phyloP scores from a whole-genome alignment of 495 filamentous ascomycete genomes.

The Aspergillus funiculosus region DNA sequence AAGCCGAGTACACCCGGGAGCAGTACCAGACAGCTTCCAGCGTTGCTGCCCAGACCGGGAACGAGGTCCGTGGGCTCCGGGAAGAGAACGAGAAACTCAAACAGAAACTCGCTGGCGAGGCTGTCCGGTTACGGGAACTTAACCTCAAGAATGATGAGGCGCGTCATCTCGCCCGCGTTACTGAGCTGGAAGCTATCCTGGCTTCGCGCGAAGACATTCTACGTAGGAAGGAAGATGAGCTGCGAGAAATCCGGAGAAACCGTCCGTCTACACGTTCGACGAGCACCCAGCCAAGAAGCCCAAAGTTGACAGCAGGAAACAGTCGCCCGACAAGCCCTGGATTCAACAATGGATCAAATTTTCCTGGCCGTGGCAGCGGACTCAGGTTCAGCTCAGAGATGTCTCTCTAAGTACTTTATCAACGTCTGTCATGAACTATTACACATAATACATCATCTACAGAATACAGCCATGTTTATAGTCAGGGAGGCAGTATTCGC shows the following conservation, averaged over 20 bases:
- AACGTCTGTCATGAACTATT: too few relatives aligned
- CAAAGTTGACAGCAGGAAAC: slow-evolving; percentile 31
- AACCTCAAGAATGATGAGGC: slow-evolving; percentile 39
- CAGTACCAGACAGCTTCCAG: slow-evolving; percentile 61
- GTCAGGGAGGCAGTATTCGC: neutral
- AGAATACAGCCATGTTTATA: too few relatives aligned
- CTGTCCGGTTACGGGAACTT: slow-evolving; percentile 45
- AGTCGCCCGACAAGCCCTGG: slow-evolving; percentile 45
- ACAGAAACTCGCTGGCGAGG: slow-evolving; percentile 47
- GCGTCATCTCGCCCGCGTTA: slow-evolving; percentile 36
- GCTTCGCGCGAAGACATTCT: slow-evolving; percentile 43
- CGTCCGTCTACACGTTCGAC: slow-evolving; percentile 43
- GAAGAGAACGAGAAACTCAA: slow-evolving; percentile 43
- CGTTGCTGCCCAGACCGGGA: slow-evolving; percentile 42
- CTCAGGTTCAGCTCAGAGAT: slow-evolving; percentile 41
- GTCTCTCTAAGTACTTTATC: slow-evolving; percentile 15
- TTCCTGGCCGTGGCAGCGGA: slow-evolving; percentile 32
- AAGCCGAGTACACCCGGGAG: slow-evolving; percentile 53
- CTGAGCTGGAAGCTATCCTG: slow-evolving; percentile 44
- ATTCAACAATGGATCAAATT: slow-evolving; percentile 28
- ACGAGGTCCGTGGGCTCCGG: slow-evolving; percentile 47
- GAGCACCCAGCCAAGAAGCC: slow-evolving; percentile 43
- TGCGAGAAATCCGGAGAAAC: slow-evolving; percentile 50
- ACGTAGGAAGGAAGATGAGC: slow-evolving; percentile 54
- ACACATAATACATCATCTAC: too few relatives aligned